phyloP scores from a whole-genome alignment of 768 basidiomycete genomes.

The Serendipita sp. region DNA sequence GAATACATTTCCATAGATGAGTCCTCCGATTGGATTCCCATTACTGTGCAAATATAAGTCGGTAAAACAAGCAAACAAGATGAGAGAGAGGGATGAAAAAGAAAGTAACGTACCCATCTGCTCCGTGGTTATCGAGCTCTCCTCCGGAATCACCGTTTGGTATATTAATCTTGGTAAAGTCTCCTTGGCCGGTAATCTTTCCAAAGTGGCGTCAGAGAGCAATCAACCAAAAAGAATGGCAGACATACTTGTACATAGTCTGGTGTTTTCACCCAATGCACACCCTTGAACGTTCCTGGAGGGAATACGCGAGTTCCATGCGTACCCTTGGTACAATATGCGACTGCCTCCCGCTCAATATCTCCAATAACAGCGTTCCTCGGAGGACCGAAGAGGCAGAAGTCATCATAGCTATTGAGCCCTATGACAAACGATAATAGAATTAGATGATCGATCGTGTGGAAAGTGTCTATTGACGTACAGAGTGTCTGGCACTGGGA shows the following conservation, averaged over 20 bases:
- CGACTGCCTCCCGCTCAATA: conserved; percentile 17
- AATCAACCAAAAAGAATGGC: conserved; percentile 8
- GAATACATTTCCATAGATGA: conserved; percentile 22
- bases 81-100: too few relatives aligned
- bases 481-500: conserved; percentile 44
- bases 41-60: too few relatives aligned
- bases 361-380: conserved; percentile 12
- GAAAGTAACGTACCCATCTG: conserved; percentile 10
- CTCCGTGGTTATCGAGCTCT: conserved; percentile 27
- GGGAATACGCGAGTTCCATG: conserved; percentile 16
- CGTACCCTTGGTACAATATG: conserved; percentile 19
- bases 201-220: not conserved
- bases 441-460: not conserved
- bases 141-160: conserved; percentile 22
- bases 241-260: conserved; percentile 11
- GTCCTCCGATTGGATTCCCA: too few relatives aligned
- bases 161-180: conserved; percentile 27
- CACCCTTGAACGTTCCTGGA: conserved; percentile 13
- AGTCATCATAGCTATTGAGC: conserved; percentile 8
- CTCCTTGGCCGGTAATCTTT: conserved; percentile 25
- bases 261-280: conserved; percentile 12
- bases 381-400: conserved; percentile 13
- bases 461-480: not conserved
- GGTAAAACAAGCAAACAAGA: too few relatives aligned
- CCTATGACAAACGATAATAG: not conserved